Percentiles rank a stretch among this genome's conserved stretches.
These are phyloP conservation scores for Fusarium decemcellulare DNA, from an alignment of 2,329 filamentous ascomycete species.

Conservation along the genomic window DNA sequence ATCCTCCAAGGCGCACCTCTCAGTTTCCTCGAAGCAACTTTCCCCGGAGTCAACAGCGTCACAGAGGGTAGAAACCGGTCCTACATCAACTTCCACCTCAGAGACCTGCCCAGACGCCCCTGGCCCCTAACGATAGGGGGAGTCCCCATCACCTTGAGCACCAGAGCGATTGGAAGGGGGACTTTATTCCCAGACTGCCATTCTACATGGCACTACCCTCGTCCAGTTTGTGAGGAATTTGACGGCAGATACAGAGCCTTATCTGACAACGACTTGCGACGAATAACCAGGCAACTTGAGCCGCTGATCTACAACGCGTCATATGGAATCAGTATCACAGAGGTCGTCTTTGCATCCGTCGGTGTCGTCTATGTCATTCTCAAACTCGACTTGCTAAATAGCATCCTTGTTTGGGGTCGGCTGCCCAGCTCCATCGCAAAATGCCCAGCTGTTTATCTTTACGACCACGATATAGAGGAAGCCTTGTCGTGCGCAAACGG, in stretches of 20 bases:
- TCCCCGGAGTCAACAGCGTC: neutral
- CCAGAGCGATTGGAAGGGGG: too few species aligned
- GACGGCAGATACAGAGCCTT: neutral
- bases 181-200: too few species aligned
- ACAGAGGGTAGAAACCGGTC: neutral
- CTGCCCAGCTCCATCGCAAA: neutral
- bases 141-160: neutral
- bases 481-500: too few species aligned
- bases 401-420: neutral
- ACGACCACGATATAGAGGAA: too few species aligned
- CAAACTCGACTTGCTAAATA: neutral
- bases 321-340: neutral
- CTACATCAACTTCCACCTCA: neutral
- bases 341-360: neutral
- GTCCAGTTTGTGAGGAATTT: neutral
- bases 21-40: neutral
- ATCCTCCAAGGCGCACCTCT: neutral
- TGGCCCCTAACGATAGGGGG: slow-evolving; percentile 1
- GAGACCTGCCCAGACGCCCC: neutral
- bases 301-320: neutral
- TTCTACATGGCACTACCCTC: too few species aligned
- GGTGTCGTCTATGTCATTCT: neutral
- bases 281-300: neutral
- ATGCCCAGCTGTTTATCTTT: neutral
- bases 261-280: neutral